These are phyloP conservation scores for Xylaria intraflava DNA, from an alignment of 495 filamentous ascomycete species.

Conservation along the genomic window DNA sequence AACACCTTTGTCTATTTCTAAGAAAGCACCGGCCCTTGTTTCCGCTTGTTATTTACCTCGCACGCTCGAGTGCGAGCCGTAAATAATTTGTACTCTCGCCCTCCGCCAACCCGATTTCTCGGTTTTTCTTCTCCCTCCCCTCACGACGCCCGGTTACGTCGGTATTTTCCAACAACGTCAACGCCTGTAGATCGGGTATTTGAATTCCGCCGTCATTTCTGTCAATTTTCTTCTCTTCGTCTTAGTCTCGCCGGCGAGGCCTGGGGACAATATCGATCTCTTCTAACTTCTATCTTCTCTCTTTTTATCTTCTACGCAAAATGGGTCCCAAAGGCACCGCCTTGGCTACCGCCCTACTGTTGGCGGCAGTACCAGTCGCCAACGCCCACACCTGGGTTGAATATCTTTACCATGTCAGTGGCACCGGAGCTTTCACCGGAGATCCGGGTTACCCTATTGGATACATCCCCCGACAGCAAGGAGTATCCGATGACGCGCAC, in stretches of 20 bases:
- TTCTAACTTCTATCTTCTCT: background rate
- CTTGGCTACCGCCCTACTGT: conserved; percentile 19
- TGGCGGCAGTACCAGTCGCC: conserved; percentile 32
- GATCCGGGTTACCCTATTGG: conserved; percentile 60
- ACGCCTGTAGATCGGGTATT: conserved; percentile 7
- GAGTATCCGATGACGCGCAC: conserved; percentile 41
- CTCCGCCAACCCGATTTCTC: background rate
- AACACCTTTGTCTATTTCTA: background rate
- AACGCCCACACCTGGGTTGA: conserved; percentile 76
- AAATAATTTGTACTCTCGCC: background rate
- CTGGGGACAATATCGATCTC: background rate
- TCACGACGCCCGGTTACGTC: background rate
- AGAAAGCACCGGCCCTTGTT: background rate
- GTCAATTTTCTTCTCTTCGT: background rate
- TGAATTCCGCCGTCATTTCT: background rate
- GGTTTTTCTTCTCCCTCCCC: background rate
- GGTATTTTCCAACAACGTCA: conserved; percentile 1
- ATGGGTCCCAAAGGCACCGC: conserved; percentile 14
- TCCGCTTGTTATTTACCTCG: background rate
- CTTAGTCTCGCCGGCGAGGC: conserved; percentile 9
- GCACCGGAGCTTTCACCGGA: conserved; percentile 69
- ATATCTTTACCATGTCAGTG: conserved; percentile 57
- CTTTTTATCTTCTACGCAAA: background rate
- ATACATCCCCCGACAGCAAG: conserved; percentile 45
- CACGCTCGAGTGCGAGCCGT: background rate